Base-by-base conservation (phyloP, 306 rosid species). In the Rosa rugosa region DNA sequence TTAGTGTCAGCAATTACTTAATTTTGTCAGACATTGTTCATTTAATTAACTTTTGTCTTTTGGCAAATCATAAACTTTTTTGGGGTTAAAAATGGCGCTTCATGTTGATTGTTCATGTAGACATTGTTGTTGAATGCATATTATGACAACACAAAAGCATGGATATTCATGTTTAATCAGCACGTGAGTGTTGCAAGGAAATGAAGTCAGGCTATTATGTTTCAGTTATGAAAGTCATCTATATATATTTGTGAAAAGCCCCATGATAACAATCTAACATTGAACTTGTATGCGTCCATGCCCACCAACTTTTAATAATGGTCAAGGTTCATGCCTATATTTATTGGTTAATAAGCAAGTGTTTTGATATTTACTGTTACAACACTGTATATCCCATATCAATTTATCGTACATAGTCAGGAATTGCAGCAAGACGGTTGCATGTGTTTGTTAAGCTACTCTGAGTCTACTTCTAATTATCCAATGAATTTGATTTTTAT, bases 401-500 rank as follows among this genome's bases (percentile, higher is more conserved):
- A 31, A 31, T 31, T 31, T 16, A 36, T 5, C 34, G 22, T 3
- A 7, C 8, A 20, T 54, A 40, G 64, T 40, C n/a, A 22, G n/a
- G 67, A n/a, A 73, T 73, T 54, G 50, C n/a, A 53, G 36, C 5
- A 54, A 50, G 40, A 40, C 5, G 5, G 56, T 7, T 34, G 22
- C 54, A 18, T 50, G n/a, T 73, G 44, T 17, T 70, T 27, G 51
- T 38, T 38, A 14, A 13, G 41, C 63, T 73, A n/a, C 5, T 70
- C 63, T 41, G 64, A 22, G 45, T 20, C n/a, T 57, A 38, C 18
- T 18, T 44, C 25, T 10, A 25, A 34, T 44, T 56, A 20, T 68
- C 41, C 42, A 9, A 38, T 8, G 4, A 31, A 23, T 54, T 46
- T 82, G 40, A 51, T 81, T 83, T 80, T 83, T 13, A 16, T 80